Base-by-base conservation (phyloP, 257 asterid genomes). In the Capsicum baccatum region DNA sequence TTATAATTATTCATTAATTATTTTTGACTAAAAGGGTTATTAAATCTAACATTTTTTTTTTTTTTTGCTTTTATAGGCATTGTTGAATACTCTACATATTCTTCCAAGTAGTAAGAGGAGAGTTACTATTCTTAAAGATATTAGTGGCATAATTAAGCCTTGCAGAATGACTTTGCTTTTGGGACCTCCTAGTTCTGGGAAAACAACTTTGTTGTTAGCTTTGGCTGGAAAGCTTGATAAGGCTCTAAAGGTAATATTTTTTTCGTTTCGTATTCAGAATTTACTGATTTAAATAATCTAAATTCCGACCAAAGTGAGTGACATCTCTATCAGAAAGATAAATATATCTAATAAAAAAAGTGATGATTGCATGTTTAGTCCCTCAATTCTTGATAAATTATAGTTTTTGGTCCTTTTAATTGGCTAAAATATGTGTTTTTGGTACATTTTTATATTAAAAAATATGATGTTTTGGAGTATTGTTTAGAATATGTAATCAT, bases 131-230 rank as follows among this genome's bases (percentile, higher is more conserved):
- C 93, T 93, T 35, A 84, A 73, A 33, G 94, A 92, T 88, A 92
- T 88, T 5, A 90, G 93, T 81, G 97, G 95, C 48, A 87, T 91
- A 42, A 89, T 93, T 85, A 93, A 91, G 83, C 94, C 97, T 8
- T 85, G 95, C 82, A 89, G 92, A 82, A 83, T 93, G 93, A 92
- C 95, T n/a, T 79, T 93, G 80, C 92, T 93, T 47, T 85, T 93
- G 85, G 97, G 97, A 10, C 97, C 97, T 84, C 97, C 97, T 2
- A 85, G 92, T 83, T 92, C 96, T 8, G 97, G 97, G 6, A 93
- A 93, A 86, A 93, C 96, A n/a, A 90, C 96, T 1, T 89, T 91
- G 79, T 82, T 93, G 87, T 57, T 89, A 83, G 95, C 97, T 71
- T 85, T 93, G 89, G 94, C 96, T 5, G 97, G 97, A 84, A 92